A percentile compares a stretch with the other conserved stretches of the same genome.
These are phyloP conservation scores for Pyrrhoderma noxium DNA, from an alignment of 1,284 basidiomycete species.

Conservation along the genomic window DNA sequence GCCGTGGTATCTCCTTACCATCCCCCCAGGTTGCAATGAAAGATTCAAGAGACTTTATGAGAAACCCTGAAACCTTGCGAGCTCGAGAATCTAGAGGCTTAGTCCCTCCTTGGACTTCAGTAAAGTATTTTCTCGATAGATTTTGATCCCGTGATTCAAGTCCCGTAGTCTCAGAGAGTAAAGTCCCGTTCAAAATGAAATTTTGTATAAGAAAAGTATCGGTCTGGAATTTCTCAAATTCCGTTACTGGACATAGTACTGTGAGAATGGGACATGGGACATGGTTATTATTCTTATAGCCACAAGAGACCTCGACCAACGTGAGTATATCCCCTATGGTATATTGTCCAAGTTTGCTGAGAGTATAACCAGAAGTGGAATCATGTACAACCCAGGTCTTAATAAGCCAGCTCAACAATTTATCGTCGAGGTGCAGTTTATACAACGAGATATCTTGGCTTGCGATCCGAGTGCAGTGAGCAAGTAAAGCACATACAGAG, in stretches of 20 bases:
- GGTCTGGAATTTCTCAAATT: conserved; percentile 51
- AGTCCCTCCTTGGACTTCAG: too few relatives aligned
- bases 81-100: conserved; percentile 46
- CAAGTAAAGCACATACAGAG: conserved; percentile 77
- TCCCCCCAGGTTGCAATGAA: conserved; percentile 44
- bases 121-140: conserved; percentile 21
- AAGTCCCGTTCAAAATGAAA: conserved; percentile 62
- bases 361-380: conserved; percentile 15
- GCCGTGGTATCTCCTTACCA: conserved; percentile 27
- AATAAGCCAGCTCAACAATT: conserved; percentile 76
- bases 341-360: conserved; percentile 41
- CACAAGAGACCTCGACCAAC: conserved; percentile 57
- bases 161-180: too few relatives aligned
- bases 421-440: conserved; percentile 75
- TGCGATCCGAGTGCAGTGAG: conserved; percentile 56
- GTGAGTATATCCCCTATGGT: conserved; percentile 54
- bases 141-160: too few relatives aligned
- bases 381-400: conserved; percentile 52
- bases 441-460: conserved; percentile 76
- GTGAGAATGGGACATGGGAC: conserved; percentile 44
- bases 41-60: conserved; percentile 53
- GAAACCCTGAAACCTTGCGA: conserved; percentile 56
- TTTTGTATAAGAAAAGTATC: conserved; percentile 55
- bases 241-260: conserved; percentile 60
- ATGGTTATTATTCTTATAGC: conserved; percentile 39